phyloP scores from a whole-genome alignment of 768 basidiomycete species.

The Pleurotus tuber-regium region DNA sequence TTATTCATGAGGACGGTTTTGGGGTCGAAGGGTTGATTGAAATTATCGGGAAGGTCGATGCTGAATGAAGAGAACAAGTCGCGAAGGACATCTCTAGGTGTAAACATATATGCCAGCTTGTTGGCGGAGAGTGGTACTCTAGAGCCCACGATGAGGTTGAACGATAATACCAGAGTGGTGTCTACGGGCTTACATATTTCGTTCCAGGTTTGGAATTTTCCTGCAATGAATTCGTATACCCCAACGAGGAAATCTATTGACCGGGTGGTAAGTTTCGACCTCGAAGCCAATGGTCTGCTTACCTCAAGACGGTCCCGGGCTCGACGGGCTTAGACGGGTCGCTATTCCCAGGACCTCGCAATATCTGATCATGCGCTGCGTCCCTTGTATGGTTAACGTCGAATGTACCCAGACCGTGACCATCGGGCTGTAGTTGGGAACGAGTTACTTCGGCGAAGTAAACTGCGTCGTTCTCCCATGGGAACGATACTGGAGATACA shows the following conservation, averaged over 20 bases:
- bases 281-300: not conserved
- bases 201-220: slow-evolving; percentile 26
- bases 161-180: not conserved
- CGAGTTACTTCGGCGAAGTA: slow-evolving; percentile 35
- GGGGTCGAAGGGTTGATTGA: not conserved
- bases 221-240: slow-evolving; percentile 36
- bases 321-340: slow-evolving; percentile 21
- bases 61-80: slow-evolving; percentile 31
- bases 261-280: not conserved
- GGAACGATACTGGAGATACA: slow-evolving; percentile 30
- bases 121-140: slow-evolving; percentile 22
- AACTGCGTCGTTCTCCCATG: slow-evolving; percentile 28
- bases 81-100: slow-evolving; percentile 29
- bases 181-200: slow-evolving; percentile 32
- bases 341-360: not conserved
- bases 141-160: not conserved
- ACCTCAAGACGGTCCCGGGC: slow-evolving; percentile 23
- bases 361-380: not conserved
- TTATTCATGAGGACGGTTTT: not conserved
- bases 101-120: slow-evolving; percentile 31
- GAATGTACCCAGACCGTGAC: slow-evolving; percentile 37
- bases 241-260: slow-evolving; percentile 36
- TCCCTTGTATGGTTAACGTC: slow-evolving; percentile 13
- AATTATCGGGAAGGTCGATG: slow-evolving; percentile 25
- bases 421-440: slow-evolving; percentile 30